Percentiles rank a stretch among this genome's conserved stretches.
Evolutionary conservation across 345 rosid genomes (phyloP).

Genomic region (Moricandia arvensis): DNA sequence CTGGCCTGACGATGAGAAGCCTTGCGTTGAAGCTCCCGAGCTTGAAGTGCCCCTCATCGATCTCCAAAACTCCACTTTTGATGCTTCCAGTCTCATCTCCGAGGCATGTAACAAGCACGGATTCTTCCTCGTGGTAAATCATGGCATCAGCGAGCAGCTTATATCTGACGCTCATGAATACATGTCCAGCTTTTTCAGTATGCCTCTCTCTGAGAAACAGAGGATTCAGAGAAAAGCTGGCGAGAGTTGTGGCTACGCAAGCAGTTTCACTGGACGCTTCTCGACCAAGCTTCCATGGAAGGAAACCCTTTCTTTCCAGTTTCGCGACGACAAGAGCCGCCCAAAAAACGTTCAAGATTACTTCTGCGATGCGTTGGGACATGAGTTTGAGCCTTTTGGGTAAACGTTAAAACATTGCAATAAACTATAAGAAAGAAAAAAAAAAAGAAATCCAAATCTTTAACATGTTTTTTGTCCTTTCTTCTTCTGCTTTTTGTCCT

Average conservation of each 20-base stretch:
- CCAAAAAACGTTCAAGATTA: slow-evolving; percentile 57
- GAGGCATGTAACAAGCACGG: slow-evolving; percentile 82
- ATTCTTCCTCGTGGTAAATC: slow-evolving; percentile 84
- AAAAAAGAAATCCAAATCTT: slow-evolving; percentile 9
- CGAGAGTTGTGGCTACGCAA: slow-evolving; percentile 89
- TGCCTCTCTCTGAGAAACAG: slow-evolving; percentile 70
- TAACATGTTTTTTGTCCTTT: slow-evolving; percentile 30
- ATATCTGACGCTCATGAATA: slow-evolving; percentile 60
- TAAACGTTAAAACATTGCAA: slow-evolving; percentile 35
- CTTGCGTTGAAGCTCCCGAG: slow-evolving; percentile 50
- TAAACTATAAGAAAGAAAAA: slow-evolving; percentile 2
- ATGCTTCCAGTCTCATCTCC: slow-evolving; percentile 62
- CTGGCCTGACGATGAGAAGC: slow-evolving; percentile 88
- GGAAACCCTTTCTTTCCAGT: slow-evolving; percentile 84
- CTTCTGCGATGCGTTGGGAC: slow-evolving; percentile 61
- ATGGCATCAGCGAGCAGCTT: slow-evolving; percentile 66
- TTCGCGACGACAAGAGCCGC: slow-evolving; percentile 45
- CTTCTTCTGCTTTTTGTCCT: slow-evolving; percentile 8
- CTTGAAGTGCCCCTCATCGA: slow-evolving; percentile 80
- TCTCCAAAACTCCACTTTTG: slow-evolving; percentile 43
- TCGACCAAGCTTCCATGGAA: slow-evolving; percentile 95
- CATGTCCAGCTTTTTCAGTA: slow-evolving; percentile 65
- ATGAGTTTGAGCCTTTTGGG: slow-evolving; percentile 67
- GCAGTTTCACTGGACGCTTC: slow-evolving; percentile 92
- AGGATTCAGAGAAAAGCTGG: slow-evolving; percentile 71